Conservation (phyloP, 768 basidiomycete genomes). For the Tremella yokohamensis region DNA sequence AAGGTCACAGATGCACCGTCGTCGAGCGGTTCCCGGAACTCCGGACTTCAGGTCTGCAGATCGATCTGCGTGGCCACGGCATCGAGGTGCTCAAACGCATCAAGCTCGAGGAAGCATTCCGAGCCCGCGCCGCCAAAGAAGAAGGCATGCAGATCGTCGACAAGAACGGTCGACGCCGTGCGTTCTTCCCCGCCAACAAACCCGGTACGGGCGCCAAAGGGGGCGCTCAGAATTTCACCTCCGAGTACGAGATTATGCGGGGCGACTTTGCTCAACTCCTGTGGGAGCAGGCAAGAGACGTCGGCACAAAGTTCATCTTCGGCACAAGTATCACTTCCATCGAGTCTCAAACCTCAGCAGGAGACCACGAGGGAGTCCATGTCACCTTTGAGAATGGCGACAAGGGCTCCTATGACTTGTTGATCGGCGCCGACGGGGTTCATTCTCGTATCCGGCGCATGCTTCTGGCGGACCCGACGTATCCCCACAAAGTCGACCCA, state of each 20-base stretch:
- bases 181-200: slow-evolving; percentile 14
- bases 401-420: slow-evolving; percentile 25
- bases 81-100: slow-evolving; percentile 30
- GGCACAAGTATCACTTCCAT: slow-evolving; percentile 21
- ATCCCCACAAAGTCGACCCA: slow-evolving; percentile 2
- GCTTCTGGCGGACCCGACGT: slow-evolving; percentile 8
- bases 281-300: slow-evolving; percentile 21
- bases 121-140: slow-evolving; percentile 24
- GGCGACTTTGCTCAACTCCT: slow-evolving; percentile 39
- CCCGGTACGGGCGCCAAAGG: background rate
- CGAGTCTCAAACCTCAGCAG: slow-evolving; percentile 2
- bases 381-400: slow-evolving; percentile 33
- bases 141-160: slow-evolving; percentile 31
- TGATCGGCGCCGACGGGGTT: slow-evolving; percentile 40
- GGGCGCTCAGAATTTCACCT: slow-evolving; percentile 15
- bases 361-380: slow-evolving; percentile 22
- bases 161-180: slow-evolving; percentile 15
- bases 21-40: slow-evolving; percentile 33
- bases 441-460: slow-evolving; percentile 22
- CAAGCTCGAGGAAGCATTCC: slow-evolving; percentile 24
- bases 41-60: slow-evolving; percentile 33
- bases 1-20: slow-evolving; percentile 28
- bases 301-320: slow-evolving; percentile 24
- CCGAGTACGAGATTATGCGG: slow-evolving; percentile 42
- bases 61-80: slow-evolving; percentile 33